Evolutionary conservation across 768 basidiomycete species (phyloP).

Genomic region (Auricularia auricula-judae): DNA sequence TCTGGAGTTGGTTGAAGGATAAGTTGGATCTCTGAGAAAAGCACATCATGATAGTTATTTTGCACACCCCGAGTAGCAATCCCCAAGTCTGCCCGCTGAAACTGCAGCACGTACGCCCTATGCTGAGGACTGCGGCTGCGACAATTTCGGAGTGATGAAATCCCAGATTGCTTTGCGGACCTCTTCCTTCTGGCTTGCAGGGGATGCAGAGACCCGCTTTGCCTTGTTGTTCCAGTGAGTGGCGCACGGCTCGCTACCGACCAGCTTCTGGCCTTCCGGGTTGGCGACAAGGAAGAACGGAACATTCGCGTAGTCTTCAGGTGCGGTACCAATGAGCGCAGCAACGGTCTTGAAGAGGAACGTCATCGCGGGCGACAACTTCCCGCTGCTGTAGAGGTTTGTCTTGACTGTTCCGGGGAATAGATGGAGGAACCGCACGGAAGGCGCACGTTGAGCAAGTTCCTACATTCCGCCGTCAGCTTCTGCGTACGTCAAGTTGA

Average conservation of each 20-base stretch:
- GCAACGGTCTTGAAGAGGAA: no score
- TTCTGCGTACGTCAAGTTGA: no score
- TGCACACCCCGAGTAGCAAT: no score
- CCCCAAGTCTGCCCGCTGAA: not conserved
- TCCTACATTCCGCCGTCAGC: not conserved
- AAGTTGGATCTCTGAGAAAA: not conserved
- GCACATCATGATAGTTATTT: no score
- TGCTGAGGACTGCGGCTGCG: not conserved
- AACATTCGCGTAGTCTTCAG: not conserved
- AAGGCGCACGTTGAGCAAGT: not conserved
- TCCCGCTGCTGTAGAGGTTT: not conserved
- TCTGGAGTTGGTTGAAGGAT: not conserved
- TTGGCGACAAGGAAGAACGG: not conserved
- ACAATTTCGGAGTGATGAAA: not conserved
- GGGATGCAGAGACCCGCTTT: not conserved
- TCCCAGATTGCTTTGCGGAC: not conserved
- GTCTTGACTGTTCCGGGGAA: not conserved
- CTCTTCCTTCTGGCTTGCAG: not conserved
- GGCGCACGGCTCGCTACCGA: not conserved
- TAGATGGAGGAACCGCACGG: not conserved
- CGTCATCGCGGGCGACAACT: no score
- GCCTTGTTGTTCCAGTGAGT: not conserved
- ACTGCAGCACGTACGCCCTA: no score
- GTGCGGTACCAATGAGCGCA: no score
- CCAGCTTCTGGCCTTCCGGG: not conserved